phyloP scores from a whole-genome alignment of 768 basidiomycete species.

The Tubosaeta sp. region DNA sequence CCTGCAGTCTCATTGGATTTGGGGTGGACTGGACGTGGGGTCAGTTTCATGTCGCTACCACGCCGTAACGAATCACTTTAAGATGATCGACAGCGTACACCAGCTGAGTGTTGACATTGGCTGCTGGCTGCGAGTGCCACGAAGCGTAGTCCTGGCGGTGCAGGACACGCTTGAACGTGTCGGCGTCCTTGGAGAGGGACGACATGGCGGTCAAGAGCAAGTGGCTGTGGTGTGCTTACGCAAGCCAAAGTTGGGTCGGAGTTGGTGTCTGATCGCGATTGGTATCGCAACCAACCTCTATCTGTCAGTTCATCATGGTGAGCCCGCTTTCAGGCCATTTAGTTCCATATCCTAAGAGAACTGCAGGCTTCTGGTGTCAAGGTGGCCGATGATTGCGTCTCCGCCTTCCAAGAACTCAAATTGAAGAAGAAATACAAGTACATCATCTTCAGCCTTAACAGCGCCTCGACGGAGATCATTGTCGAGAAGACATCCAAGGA shows the following conservation, averaged over 20 bases:
- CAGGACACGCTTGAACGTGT: constrained; percentile 63
- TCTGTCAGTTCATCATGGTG: constrained; percentile 29
- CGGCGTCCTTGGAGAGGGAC: constrained; percentile 62
- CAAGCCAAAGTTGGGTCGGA: constrained; percentile 26
- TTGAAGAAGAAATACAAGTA: constrained; percentile 65
- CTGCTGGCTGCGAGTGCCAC: constrained; percentile 88
- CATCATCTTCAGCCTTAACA: constrained; percentile 74
- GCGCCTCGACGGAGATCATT: constrained; percentile 61
- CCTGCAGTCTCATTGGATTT: constrained; percentile 83
- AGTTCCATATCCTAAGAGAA: not conserved
- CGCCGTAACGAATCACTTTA: constrained; percentile 46
- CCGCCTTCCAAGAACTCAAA: constrained; percentile 16
- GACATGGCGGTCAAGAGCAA: constrained; percentile 45
- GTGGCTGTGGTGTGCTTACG: constrained; percentile 11
- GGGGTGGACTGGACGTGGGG: constrained; percentile 46
- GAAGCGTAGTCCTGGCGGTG: constrained; percentile 66
- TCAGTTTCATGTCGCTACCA: constrained; percentile 8
- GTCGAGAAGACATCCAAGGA: constrained; percentile 59
- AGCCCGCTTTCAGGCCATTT: constrained; percentile 9
- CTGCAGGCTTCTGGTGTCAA: constrained; percentile 36
- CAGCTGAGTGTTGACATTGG: constrained; percentile 82
- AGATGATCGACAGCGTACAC: constrained; percentile 80
- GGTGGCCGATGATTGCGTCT: constrained; percentile 50
- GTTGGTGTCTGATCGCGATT: constrained; percentile 21
- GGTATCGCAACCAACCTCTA: constrained; percentile 19